These are phyloP conservation scores for Drosera capensis DNA, from an alignment of 148 eudicot species.

Conservation along the genomic window DNA sequence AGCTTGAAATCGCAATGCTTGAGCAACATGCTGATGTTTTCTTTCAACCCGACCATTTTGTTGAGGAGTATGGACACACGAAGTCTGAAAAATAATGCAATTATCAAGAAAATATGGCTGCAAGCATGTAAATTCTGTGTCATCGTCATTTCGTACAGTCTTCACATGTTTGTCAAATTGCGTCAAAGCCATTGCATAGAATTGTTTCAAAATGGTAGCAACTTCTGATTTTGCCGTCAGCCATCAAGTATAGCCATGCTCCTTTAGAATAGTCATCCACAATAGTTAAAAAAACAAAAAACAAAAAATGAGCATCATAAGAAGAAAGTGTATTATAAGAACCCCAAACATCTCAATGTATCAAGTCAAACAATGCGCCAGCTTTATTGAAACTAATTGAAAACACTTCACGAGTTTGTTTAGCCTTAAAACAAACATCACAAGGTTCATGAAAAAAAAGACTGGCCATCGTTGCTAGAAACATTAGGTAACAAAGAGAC, in stretches of 20 bases:
- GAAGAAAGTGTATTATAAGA: too few species aligned
- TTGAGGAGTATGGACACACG: too few species aligned
- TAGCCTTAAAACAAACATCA: constrained; percentile 1
- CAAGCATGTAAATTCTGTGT: background rate
- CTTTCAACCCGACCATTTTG: too few species aligned
- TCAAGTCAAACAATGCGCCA: too few species aligned
- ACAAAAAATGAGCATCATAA: too few species aligned
- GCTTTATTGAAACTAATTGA: too few species aligned
- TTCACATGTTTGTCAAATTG: background rate
- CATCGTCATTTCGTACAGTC: background rate
- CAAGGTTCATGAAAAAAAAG: background rate
- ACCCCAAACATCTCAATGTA: too few species aligned
- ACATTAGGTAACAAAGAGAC: background rate
- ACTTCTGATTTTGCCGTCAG: background rate
- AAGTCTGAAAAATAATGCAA: too few species aligned
- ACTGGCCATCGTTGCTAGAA: background rate
- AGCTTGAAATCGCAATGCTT: too few species aligned
- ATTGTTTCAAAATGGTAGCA: background rate
- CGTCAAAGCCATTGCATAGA: background rate
- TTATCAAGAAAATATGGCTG: background rate
- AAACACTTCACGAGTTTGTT: constrained; percentile 2
- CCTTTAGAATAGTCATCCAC: constrained; percentile 4
- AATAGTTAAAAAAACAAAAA: background rate
- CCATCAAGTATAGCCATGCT: constrained; percentile 4
- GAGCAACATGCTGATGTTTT: too few species aligned